These are phyloP conservation scores for Hylodesmum podocarpum DNA, from an alignment of 306 rosid species.

Conservation along the genomic window DNA sequence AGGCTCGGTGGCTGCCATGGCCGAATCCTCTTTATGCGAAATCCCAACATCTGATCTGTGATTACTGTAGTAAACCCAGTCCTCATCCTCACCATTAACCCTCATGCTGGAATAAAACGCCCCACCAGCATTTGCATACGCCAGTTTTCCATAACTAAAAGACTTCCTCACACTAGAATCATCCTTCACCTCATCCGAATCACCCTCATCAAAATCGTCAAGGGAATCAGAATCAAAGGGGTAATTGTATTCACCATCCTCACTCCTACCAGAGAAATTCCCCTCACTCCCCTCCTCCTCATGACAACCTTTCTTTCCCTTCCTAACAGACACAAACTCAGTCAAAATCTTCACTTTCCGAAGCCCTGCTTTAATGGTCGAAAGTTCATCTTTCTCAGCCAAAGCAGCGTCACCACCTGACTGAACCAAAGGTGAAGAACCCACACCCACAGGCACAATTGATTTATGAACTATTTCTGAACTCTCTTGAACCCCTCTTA, in stretches of 20 bases:
- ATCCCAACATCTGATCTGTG: slow-evolving; percentile 71
- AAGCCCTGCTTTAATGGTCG: slow-evolving; percentile 95
- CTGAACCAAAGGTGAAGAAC: slow-evolving; percentile 48
- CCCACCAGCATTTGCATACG: slow-evolving; percentile 89
- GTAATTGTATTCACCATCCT: slow-evolving; percentile 85
- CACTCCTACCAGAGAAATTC: slow-evolving; percentile 82
- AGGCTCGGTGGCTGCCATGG: slow-evolving; percentile 56
- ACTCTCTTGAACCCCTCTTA: slow-evolving; percentile 72
- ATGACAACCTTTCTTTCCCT: slow-evolving; percentile 62
- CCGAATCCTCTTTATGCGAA: slow-evolving; percentile 58
- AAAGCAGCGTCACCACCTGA: slow-evolving; percentile 63
- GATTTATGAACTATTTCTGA: slow-evolving; percentile 64
- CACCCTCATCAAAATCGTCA: slow-evolving; percentile 87
- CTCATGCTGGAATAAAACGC: slow-evolving; percentile 61
- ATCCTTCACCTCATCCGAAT: slow-evolving; percentile 85
- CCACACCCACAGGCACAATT: slow-evolving; percentile 18
- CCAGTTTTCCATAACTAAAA: slow-evolving; percentile 91
- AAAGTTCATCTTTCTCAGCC: slow-evolving; percentile 82
- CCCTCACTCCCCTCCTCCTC: slow-evolving; percentile 94
- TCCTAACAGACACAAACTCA: slow-evolving; percentile 72
- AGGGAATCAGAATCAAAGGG: slow-evolving; percentile 91
- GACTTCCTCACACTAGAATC: slow-evolving; percentile 83
- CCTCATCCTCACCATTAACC: slow-evolving; percentile 63
- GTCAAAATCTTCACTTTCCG: slow-evolving; percentile 89
- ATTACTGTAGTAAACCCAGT: slow-evolving; percentile 90